Evolutionary conservation across 208 protist genomes (phyloP).

Genomic region (Leishmania braziliensis): DNA sequence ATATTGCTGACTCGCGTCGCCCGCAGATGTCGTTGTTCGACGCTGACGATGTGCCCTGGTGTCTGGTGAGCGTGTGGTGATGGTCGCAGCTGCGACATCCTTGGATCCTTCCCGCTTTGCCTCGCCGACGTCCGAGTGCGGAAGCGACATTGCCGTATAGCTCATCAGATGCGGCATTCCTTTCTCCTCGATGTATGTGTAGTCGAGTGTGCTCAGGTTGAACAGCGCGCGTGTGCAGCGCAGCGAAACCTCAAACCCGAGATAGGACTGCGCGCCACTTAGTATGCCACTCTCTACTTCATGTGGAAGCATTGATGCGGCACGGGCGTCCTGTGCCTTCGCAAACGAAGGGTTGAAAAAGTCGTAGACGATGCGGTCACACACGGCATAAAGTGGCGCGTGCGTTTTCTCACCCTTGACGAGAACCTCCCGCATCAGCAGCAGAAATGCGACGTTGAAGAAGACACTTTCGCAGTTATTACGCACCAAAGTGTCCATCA

Average conservation of each 20-base stretch:
- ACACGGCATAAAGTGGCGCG: conserved; percentile 65
- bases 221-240: conserved; percentile 85
- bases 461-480: conserved; percentile 62
- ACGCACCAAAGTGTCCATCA: conserved; percentile 67
- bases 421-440: conserved; percentile 79
- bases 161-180: conserved; percentile 64
- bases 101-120: neutral
- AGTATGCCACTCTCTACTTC: conserved; percentile 40
- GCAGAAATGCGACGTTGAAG: conserved; percentile 76
- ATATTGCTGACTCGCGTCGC: neutral
- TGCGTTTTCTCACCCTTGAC: conserved; percentile 70
- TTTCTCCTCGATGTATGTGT: conserved; percentile 82
- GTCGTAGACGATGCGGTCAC: conserved; percentile 79
- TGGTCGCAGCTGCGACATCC: neutral
- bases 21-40: neutral
- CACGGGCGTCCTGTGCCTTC: conserved; percentile 50
- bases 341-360: conserved; percentile 88
- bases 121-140: conserved; percentile 11
- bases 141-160: conserved; percentile 52
- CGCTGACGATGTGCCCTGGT: neutral
- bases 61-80: neutral
- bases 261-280: conserved; percentile 71
- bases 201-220: conserved; percentile 69
- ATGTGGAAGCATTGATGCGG: conserved; percentile 26
- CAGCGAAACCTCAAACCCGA: conserved; percentile 85